Evolutionary conservation across 23 red algal species (phyloP), one percentile per base, ranked within the genome.

Genomic region (Chondrus crispus): DNA sequence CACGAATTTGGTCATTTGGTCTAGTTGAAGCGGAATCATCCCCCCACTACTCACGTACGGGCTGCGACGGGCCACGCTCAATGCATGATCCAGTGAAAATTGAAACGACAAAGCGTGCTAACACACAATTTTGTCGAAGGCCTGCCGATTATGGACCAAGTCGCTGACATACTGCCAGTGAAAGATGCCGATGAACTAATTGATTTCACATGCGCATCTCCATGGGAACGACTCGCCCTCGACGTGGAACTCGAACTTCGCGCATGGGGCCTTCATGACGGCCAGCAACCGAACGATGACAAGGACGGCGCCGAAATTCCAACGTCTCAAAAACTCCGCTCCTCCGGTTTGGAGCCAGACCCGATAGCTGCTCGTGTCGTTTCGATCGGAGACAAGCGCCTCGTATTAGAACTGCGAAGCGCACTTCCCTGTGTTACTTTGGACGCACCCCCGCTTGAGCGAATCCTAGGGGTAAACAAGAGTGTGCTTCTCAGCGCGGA

Each of bases 151-250:
- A n/a, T n/a, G n/a, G n/a, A n/a, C n/a, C n/a, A n/a, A n/a, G n/a
- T n/a, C n/a, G 60, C 60, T 6, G 88, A 91, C 32, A 91, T 91
- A n/a, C 77, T 82, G 32, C 88, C 88, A 10, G 36, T 40, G 20
- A 54, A 22, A 26, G 28, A 74, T 51, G 88, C 88, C 26, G 74
- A 81, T 11, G 74, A 91, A 28, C 74, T 91, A 26, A 82, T 91
- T 41, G 88, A 91, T 37, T 91, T 91, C 32, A 91, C 88, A 2
- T 91, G 88, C 62, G 74, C 88, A 20, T 68, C 88, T 29, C 63
- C 88, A 47, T 91, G 88, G 88, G 88, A 91, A 43, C 88, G 88
- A 64, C 55, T 91, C 39, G 88, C 76, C 13, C 41, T 91, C 29
- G 88, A 91, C 62, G 72, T 91, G 11, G 88, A 91, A 72, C 46